These are phyloP conservation scores for Polytrichum commune DNA, from an alignment of 225 moss, liverwort and hornwort genomes.

Conservation along the genomic window DNA sequence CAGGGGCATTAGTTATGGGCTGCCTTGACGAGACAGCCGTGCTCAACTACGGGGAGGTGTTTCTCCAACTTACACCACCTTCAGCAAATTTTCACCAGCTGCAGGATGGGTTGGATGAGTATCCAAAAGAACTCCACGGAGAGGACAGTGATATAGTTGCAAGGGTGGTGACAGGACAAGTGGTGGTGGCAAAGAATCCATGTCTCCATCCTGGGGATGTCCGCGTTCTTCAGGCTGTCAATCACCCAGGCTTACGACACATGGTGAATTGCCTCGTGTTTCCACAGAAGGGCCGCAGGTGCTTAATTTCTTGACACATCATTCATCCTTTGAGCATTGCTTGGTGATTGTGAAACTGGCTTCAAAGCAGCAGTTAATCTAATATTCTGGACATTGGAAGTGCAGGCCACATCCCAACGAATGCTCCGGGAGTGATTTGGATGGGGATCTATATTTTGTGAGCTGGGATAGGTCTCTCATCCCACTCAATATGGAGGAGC, in stretches of 20 bases:
- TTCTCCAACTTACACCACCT: slow-evolving; percentile 59
- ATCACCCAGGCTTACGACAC: slow-evolving; percentile 66
- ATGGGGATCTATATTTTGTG: slow-evolving; percentile 83
- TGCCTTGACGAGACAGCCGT: slow-evolving; percentile 80
- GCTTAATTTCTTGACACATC: not conserved
- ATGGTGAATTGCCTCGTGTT: slow-evolving; percentile 95
- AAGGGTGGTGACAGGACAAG: slow-evolving; percentile 59
- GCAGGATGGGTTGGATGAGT: slow-evolving; percentile 46
- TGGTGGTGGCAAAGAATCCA: slow-evolving; percentile 85
- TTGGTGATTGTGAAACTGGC: too few relatives aligned
- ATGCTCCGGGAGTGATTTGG: slow-evolving; percentile 98
- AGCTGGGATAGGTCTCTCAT: slow-evolving; percentile 80
- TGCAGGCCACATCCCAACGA: slow-evolving; percentile 91
- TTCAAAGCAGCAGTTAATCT: too few relatives aligned
- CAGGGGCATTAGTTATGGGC: slow-evolving; percentile 74
- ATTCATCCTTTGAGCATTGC: too few relatives aligned
- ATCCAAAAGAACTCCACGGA: slow-evolving; percentile 20
- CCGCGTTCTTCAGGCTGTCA: slow-evolving; percentile 66
- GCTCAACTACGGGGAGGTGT: slow-evolving; percentile 76
- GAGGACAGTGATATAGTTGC: slow-evolving; percentile 16
- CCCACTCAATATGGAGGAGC: slow-evolving; percentile 52
- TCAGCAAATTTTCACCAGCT: slow-evolving; percentile 26
- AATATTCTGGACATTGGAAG: not conserved
- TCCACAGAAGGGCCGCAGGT: slow-evolving; percentile 84
- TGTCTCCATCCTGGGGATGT: slow-evolving; percentile 94